Evolutionary conservation across 2,329 filamentous ascomycete species (phyloP).

Genomic region (Diaporthe eres): DNA sequence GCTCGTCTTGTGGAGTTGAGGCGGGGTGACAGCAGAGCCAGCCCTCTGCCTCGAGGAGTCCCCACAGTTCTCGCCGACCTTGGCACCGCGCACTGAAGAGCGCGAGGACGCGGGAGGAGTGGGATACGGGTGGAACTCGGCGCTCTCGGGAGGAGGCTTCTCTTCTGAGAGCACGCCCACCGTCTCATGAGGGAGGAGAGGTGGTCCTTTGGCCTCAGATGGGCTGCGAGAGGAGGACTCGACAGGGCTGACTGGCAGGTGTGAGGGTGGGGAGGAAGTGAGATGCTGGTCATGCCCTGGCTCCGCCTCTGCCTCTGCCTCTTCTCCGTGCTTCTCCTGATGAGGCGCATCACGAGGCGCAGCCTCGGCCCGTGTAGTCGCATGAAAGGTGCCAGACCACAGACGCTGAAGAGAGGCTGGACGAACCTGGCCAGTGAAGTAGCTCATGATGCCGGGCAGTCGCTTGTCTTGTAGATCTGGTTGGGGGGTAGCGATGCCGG

Average conservation of each 20-base stretch:
- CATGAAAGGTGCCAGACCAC: constrained; percentile 56
- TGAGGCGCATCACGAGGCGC: constrained; percentile 49
- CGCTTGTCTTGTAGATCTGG: constrained; percentile 96
- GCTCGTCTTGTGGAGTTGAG: constrained; percentile 59
- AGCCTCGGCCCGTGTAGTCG: constrained; percentile 55
- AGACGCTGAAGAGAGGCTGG: constrained; percentile 76
- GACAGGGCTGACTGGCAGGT: constrained; percentile 45
- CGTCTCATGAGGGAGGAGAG: constrained; percentile 58
- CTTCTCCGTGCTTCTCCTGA: constrained; percentile 41
- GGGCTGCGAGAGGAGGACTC: constrained; percentile 44
- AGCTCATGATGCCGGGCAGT: constrained; percentile 95
- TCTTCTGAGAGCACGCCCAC: constrained; percentile 49
- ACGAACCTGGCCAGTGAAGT: constrained; percentile 98
- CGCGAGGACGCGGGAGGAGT: constrained; percentile 70
- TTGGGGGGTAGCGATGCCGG: constrained; percentile 91
- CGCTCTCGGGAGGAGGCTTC: constrained; percentile 49
- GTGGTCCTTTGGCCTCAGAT: constrained; percentile 47
- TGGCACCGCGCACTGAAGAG: constrained; percentile 60
- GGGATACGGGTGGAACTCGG: constrained; percentile 63
- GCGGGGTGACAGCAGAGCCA: constrained; percentile 52
- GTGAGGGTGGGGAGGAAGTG: constrained; percentile 44
- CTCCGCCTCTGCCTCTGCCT: constrained; percentile 27
- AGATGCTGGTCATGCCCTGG: constrained; percentile 38
- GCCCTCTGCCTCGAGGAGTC: constrained; percentile 52
- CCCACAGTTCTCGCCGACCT: constrained; percentile 57